Base-by-base conservation (phyloP, 139 green algal species). In the Parachlorella kessleri region DNA sequence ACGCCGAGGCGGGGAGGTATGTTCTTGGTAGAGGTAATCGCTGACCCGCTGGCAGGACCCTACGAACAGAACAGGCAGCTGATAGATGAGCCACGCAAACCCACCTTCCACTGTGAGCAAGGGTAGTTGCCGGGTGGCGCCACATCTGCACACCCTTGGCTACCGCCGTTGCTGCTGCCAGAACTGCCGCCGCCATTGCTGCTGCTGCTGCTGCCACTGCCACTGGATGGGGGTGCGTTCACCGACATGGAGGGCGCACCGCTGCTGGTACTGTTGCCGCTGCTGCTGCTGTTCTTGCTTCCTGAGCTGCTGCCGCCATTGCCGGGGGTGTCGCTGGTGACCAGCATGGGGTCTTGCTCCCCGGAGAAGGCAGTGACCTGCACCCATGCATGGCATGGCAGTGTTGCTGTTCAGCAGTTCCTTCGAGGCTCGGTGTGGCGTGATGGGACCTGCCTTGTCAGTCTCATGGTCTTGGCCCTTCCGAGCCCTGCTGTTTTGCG, bases 341-440 rank as follows among this genome's bases (percentile, higher is more conserved):
- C 68, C 21, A 86, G 35, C 68, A 86, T 84, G 4, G 81, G 75
- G 65, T 85, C 81, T 30, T n/a, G 24, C 54, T 36, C n/a, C 26
- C 81, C 81, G 39, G 70, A 55, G 42, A 84, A 85, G 33, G 81
- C 81, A 4, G 35, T 24, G 55, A 85, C 74, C 71, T 78, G 71
- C 18, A 28, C 41, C 26, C 48, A 59, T 59, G 48, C 48, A 59
- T 18, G 21, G 48, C 48, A 14, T 28, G 21, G 48, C 14, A 28
- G 48, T 59, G 14, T 59, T 28, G 21, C 14, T 59, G 21, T 59
- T 59, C 14, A 59, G 14, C 48, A 59, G 21, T 18, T n/a, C 48
- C 48, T 59, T 14, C 48, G 21, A 59, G 14, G 48, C 48, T 59
- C 48, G 21, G 21, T 59, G 48, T 0, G 48, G n/a, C n/a, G n/a